Percentiles rank a stretch among this genome's conserved stretches.
phyloP scores from a whole-genome alignment of 2,329 filamentous ascomycete species.

The Ceratocystis lukuohia region DNA sequence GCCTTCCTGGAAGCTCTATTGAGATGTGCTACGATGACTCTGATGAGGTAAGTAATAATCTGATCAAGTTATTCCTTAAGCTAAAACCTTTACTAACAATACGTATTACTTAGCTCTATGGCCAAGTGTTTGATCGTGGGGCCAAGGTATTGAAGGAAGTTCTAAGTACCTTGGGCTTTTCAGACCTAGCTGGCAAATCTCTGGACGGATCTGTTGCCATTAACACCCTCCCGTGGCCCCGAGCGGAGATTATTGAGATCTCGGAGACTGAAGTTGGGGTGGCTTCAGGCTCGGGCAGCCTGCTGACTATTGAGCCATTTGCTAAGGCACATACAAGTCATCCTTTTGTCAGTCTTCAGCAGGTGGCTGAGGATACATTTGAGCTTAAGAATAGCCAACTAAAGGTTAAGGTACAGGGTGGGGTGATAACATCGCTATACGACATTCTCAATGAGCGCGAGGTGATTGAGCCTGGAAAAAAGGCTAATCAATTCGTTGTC shows the following conservation, averaged over 20 bases:
- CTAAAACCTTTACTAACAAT: constrained; percentile 22
- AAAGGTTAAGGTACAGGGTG: constrained; percentile 56
- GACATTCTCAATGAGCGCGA: constrained; percentile 64
- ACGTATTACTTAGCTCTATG: constrained; percentile 49
- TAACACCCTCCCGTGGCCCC: constrained; percentile 79
- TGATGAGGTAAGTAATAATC: constrained; percentile 44
- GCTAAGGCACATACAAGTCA: constrained; percentile 33
- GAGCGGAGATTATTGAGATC: constrained; percentile 58
- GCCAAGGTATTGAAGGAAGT: constrained; percentile 58
- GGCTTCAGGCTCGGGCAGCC: constrained; percentile 42
- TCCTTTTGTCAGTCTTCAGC: constrained; percentile 37
- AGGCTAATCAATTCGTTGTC: constrained; percentile 82
- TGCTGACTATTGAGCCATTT: constrained; percentile 39
- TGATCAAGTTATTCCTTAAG: not conserved
- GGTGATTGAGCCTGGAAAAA: constrained; percentile 56
- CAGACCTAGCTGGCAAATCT: constrained; percentile 31
- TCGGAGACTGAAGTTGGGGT: constrained; percentile 40
- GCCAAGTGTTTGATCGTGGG: constrained; percentile 65
- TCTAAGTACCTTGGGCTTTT: constrained; percentile 51
- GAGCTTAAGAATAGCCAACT: constrained; percentile 68
- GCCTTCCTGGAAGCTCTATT: constrained; percentile 84
- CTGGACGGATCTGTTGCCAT: constrained; percentile 41
- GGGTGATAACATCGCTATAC: constrained; percentile 71
- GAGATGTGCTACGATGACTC: constrained; percentile 98
- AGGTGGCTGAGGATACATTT: constrained; percentile 50